Evolutionary conservation across 768 basidiomycete genomes (phyloP).

Genomic region (Boletus huronensis): DNA sequence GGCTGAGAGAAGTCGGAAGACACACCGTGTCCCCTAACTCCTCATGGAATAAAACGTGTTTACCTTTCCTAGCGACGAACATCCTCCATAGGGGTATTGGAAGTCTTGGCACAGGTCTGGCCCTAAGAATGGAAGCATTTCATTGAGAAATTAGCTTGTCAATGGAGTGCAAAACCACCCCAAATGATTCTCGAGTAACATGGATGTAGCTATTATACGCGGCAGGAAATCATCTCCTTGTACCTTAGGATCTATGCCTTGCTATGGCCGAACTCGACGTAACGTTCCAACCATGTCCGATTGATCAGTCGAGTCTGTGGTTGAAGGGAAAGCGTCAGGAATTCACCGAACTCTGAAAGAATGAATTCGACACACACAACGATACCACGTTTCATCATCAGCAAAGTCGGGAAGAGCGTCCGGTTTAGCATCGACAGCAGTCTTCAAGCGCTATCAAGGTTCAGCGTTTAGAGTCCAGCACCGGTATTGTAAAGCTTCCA

Average conservation of each 20-base stretch:
- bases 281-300: slow-evolving; percentile 27
- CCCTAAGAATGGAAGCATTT: not conserved
- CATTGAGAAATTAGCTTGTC: not conserved
- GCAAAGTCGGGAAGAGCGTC: slow-evolving; percentile 34
- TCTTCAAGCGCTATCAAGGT: slow-evolving; percentile 31
- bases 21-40: not conserved
- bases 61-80: not conserved
- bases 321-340: not conserved
- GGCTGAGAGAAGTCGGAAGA: not conserved
- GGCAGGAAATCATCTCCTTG: not conserved
- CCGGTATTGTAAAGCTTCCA: not conserved
- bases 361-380: slow-evolving; percentile 20
- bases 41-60: slow-evolving; percentile 13
- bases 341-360: not conserved
- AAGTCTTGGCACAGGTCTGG: not conserved
- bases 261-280: slow-evolving; percentile 18
- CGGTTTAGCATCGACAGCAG: slow-evolving; percentile 24
- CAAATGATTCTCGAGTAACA: not conserved
- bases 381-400: slow-evolving; percentile 35
- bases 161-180: not conserved
- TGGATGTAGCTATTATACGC: not conserved
- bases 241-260: slow-evolving; percentile 1
- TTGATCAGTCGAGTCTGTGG: slow-evolving; percentile 19
- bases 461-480: not conserved
- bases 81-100: not conserved